Evolutionary conservation across 345 rosid species (phyloP), one percentile per base, ranked within the genome.

Genomic region (Populus deltoides): DNA sequence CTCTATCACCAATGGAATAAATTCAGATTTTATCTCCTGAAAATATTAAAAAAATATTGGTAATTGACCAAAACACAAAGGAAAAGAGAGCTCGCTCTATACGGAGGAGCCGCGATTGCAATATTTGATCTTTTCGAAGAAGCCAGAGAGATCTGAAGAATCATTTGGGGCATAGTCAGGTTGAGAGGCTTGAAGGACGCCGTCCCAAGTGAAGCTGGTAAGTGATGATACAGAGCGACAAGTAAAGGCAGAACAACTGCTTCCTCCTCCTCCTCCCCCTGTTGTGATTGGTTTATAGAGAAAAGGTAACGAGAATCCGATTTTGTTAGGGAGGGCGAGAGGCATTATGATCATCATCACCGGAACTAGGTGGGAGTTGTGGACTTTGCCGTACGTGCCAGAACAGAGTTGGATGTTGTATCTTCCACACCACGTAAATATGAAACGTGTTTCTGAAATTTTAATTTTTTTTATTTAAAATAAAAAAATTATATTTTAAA

Each of bases 71-170:
- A 78, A 79, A 72, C 45, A 78, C 59, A 33, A 13, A 43, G 51
- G 29, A 71, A 22, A 22, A 47, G 47, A 61, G 33, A 47, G 38
- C 36, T 7, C 27, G 53, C 36, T 7, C 27, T 36, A 81, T 80
- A 94, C 97, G 25, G 88, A 80, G 51, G 17, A 12, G 79, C 93
- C 90, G 11, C 98, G 95, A 74, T 94, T 93, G 89, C 97, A 93
- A 72, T 69, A 70, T 38, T 79, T 78, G 83, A 90, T 84, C 82
- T 87, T 92, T 1, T 90, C 83, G 83, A 89, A 83, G 87, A 86
- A 90, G 66, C 95, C 94, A 49, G 74, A 78, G 85, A 93, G 97
- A 81, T 88, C 81, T 12, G 90, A 82, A 24, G 86, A 76, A 73
- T 82, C 83, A 49, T 70, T 25, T 7, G 88, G 80, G 59, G 81